These are phyloP conservation scores for Microascus cirrosus DNA, from an alignment of 2,329 filamentous ascomycete species.

Conservation along the genomic window DNA sequence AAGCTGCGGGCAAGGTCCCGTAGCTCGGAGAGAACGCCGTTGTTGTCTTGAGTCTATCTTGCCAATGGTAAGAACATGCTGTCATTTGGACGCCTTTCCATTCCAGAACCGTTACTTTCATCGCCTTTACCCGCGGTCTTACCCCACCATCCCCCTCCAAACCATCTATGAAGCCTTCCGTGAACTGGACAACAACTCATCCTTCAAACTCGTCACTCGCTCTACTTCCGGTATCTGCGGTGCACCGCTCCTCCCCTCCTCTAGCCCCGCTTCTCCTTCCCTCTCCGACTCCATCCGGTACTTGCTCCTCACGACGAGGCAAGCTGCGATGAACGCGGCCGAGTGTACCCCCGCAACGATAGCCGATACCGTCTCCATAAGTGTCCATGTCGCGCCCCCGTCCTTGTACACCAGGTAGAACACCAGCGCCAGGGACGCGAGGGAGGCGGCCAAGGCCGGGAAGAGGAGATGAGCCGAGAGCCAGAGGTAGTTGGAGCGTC, in stretches of 20 bases:
- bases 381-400: background rate
- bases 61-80: background rate
- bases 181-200: background rate
- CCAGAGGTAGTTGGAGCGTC: background rate
- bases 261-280: background rate
- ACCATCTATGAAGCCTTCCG: background rate
- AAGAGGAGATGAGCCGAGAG: background rate
- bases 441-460: background rate
- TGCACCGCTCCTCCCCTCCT: background rate
- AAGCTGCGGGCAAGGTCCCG: background rate
- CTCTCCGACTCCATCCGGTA: background rate
- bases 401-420: constrained; percentile 4
- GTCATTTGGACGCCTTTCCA: background rate
- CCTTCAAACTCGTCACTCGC: constrained; percentile 1
- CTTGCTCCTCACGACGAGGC: background rate
- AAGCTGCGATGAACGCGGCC: background rate
- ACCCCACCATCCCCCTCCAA: background rate
- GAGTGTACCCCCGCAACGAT: background rate
- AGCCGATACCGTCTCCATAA: background rate
- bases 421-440: background rate
- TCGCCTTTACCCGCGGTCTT: background rate
- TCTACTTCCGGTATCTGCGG: constrained; percentile 4
- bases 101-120: background rate
- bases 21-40: background rate
- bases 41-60: background rate